Evolutionary conservation across 371 early-diverging fungal genomes (phyloP), one percentile per base, ranked within the genome.

Genomic region (Lichtheimia ornata): DNA sequence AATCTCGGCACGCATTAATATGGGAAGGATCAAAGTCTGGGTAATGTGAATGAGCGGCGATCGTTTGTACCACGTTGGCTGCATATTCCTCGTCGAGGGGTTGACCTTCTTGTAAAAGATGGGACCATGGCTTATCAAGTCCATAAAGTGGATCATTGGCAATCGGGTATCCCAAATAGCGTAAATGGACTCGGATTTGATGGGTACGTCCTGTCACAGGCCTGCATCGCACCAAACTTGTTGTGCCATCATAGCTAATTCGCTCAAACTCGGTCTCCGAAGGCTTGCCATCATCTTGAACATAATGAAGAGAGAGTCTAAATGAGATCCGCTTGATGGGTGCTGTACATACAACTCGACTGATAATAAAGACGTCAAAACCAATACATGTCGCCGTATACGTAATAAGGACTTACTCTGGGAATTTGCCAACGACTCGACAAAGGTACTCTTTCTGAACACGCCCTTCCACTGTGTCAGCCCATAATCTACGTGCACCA

Each of bases 121-220:
- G 27, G 25, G 57, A 56, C 57, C 57, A 56, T 24, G 57, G 57
- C 6, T 20, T 27, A 2, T 27, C 28, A 17, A 25, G 20, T 13
- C 57, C 57, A 28, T 56, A 98, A 2, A 97, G 70, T 2, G 96
- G 94, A 72, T 99, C 99, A 72, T 99, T 97, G 28, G 92, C 94
- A 59, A 99, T 99, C 0, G 99, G 99, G 67, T 86, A 88, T 9
- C 99, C 99, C 2, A 99, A 84, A 70, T 86, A 91, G 68, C 94
- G 93, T 47, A 99, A 77, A 74, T 99, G 99, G 15, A 99, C 98
- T 50, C 99, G 91, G 61, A 99, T 99, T 77, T 99, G 99, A 71
- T 99, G 99, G 0, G 99, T 98, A 44, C 99, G 84, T 3, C 99
- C 99, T 0, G 98, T 98, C n/a, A 91, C 66, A 0, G 99, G 99